phyloP scores from a whole-genome alignment of 2,329 filamentous ascomycete species.

The Lasiodiplodia theobromae region DNA sequence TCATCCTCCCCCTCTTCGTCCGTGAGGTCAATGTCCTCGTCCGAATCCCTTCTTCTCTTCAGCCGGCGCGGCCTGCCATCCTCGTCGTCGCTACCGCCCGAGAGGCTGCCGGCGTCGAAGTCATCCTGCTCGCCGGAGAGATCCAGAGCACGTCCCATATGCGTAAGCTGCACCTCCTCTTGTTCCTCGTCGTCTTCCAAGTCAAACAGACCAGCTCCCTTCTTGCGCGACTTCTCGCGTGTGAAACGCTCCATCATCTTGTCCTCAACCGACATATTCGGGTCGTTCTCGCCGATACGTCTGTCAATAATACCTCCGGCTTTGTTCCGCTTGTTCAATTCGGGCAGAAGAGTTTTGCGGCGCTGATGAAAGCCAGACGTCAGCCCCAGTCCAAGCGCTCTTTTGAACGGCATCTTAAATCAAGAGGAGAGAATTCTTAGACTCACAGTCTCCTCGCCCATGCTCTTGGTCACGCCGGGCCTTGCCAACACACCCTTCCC shows the following conservation, averaged over 20 bases:
- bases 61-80: slow-evolving; percentile 46
- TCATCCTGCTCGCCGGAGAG: slow-evolving; percentile 73
- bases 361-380: slow-evolving; percentile 57
- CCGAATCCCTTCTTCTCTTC: slow-evolving; percentile 55
- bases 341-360: slow-evolving; percentile 81
- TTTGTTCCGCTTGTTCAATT: slow-evolving; percentile 89
- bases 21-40: slow-evolving; percentile 57
- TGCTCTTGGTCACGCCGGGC: slow-evolving; percentile 83
- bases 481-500: slow-evolving; percentile 70
- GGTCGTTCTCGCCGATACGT: slow-evolving; percentile 94
- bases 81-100: slow-evolving; percentile 52
- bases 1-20: slow-evolving; percentile 58
- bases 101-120: slow-evolving; percentile 79
- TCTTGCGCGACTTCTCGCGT: slow-evolving; percentile 80
- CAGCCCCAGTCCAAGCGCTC: not conserved
- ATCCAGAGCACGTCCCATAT: slow-evolving; percentile 77
- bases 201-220: slow-evolving; percentile 84
- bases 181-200: slow-evolving; percentile 82
- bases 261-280: slow-evolving; percentile 91
- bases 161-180: slow-evolving; percentile 74
- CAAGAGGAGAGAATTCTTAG: not conserved
- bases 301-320: slow-evolving; percentile 91
- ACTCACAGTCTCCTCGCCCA: slow-evolving; percentile 82
- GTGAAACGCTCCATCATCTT: slow-evolving; percentile 91
- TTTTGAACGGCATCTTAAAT: no score